Evolutionary conservation across 345 rosid genomes (phyloP).

Genomic region (Eucalyptus virginea): DNA sequence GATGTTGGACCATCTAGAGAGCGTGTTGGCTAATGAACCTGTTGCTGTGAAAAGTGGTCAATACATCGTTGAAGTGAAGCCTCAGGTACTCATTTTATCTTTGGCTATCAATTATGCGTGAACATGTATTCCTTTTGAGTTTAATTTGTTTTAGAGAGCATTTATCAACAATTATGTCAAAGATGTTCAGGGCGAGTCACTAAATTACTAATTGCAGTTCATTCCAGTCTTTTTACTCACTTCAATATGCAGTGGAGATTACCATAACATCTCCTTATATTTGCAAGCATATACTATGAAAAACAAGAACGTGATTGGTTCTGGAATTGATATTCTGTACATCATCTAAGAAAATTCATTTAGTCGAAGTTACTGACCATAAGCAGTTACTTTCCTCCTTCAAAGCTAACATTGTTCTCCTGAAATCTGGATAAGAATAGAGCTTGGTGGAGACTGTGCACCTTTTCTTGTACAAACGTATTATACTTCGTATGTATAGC

Average conservation of each 20-base stretch:
- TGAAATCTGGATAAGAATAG: background rate
- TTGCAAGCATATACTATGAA: background rate
- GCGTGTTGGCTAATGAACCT: constrained; percentile 69
- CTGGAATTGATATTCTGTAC: background rate
- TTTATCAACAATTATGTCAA: background rate
- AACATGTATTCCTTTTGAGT: background rate
- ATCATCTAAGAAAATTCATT: background rate
- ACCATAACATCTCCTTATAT: background rate
- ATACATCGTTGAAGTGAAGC: constrained; percentile 68
- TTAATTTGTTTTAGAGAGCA: background rate
- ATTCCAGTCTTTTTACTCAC: background rate
- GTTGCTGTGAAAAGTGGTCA: constrained; percentile 66
- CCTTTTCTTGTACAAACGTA: background rate
- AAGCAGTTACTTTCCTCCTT: background rate
- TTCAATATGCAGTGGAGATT: background rate
- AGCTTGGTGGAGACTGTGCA: background rate
- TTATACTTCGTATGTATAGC: background rate
- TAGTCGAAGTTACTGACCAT: background rate
- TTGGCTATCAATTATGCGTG: background rate
- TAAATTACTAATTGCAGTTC: background rate
- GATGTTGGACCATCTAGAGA: constrained; percentile 68
- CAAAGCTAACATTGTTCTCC: background rate
- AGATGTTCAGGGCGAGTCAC: background rate
- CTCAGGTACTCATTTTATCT: constrained; percentile 30
- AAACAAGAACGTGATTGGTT: background rate